Conservation (phyloP, 257 asterid species). For the Solanum rostratum region DNA sequence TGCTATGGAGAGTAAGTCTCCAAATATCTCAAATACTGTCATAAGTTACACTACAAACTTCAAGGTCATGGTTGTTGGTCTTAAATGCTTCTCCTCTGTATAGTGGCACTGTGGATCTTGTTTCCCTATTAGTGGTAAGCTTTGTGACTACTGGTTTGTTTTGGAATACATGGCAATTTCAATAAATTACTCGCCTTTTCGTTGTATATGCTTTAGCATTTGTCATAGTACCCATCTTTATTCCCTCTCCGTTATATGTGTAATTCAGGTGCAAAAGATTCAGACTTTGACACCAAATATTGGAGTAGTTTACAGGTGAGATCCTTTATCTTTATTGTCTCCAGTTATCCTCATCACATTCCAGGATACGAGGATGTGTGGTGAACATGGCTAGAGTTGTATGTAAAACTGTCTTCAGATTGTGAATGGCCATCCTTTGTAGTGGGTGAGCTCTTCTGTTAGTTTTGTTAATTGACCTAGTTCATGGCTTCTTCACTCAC, state of each 20-base stretch:
- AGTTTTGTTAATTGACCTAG: background rate
- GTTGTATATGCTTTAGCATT: background rate
- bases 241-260: background rate
- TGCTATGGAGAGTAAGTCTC: background rate
- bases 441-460: background rate
- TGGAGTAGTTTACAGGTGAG: slow-evolving; percentile 96
- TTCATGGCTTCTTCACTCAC: background rate
- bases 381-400: background rate
- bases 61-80: background rate
- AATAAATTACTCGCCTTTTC: background rate
- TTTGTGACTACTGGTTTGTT: background rate
- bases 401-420: background rate
- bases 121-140: background rate
- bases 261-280: slow-evolving; percentile 85
- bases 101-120: background rate
- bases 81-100: background rate
- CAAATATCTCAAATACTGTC: background rate
- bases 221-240: background rate
- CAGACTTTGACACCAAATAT: slow-evolving; percentile 92
- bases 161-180: background rate
- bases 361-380: background rate
- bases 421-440: background rate
- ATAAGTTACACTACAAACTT: background rate
- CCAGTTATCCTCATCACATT: background rate
- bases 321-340: background rate